A percentile compares a stretch with the other conserved stretches of the same genome.
These are phyloP conservation scores for Lentinula edodes DNA, from an alignment of 768 basidiomycete genomes.

Conservation along the genomic window DNA sequence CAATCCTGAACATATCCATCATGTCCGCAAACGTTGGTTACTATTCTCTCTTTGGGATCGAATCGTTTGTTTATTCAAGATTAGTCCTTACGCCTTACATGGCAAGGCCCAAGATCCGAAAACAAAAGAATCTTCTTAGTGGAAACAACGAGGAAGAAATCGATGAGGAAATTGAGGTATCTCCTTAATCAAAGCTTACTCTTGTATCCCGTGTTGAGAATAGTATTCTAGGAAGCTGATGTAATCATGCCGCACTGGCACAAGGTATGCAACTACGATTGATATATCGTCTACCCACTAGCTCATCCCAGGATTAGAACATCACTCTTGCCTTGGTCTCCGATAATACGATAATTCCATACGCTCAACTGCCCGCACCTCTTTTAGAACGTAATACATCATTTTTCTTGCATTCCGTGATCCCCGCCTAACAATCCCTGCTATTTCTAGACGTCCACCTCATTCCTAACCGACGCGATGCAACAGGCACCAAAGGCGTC, in stretches of 20 bases:
- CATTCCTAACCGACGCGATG: conserved; percentile 53
- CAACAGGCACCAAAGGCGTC: conserved; percentile 57
- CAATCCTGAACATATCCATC: conserved; percentile 53
- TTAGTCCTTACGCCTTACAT: conserved; percentile 85
- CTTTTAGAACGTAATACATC: conserved; percentile 53
- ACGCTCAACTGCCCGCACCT: conserved; percentile 51
- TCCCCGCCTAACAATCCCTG: conserved; percentile 3
- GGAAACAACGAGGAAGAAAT: conserved; percentile 31
- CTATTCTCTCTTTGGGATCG: background rate
- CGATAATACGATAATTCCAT: conserved; percentile 52
- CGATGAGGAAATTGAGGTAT: conserved; percentile 48
- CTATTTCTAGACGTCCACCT: conserved; percentile 53
- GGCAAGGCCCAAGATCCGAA: conserved; percentile 64
- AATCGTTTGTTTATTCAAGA: background rate
- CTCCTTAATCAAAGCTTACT: conserved; percentile 5
- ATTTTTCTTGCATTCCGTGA: background rate
- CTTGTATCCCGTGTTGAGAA: background rate
- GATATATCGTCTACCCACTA: background rate
- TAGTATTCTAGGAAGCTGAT: conserved; percentile 31
- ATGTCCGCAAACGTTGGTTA: conserved; percentile 67
- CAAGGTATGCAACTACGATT: conserved; percentile 35
- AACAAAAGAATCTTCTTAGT: conserved; percentile 75
- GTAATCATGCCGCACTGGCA: conserved; percentile 84
- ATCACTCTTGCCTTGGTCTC: conserved; percentile 83
- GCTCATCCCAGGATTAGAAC: conserved; percentile 45